Conservation (phyloP, 805 yeast genomes). For the Lachancea fermentati region DNA sequence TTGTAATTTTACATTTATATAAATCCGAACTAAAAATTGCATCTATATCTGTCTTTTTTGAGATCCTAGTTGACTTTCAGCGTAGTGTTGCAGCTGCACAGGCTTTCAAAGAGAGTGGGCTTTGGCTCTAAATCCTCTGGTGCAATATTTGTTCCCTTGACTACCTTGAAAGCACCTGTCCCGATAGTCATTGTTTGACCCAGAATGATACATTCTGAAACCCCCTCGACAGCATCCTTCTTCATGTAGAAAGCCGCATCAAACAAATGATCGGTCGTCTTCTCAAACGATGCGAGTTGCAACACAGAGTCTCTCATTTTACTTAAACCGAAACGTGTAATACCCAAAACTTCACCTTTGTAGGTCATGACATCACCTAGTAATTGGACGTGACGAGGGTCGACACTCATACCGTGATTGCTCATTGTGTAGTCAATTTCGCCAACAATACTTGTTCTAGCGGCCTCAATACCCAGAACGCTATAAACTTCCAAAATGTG, state of each 20-base stretch:
- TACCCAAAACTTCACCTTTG: conserved; percentile 97
- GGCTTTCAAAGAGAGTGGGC: conserved; percentile 43
- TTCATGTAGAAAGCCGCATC: conserved; percentile 99
- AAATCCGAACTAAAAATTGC: too few species aligned
- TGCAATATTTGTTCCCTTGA: conserved; percentile 47
- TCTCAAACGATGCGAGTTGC: conserved; percentile 95
- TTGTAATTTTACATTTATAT: too few species aligned
- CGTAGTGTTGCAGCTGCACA: conserved; percentile 14
- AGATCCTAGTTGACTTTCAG: conserved; percentile 5
- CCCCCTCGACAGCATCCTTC: conserved; percentile 93
- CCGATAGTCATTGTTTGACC: conserved; percentile 98
- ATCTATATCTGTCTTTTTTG: background rate
- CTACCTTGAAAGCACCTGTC: conserved; percentile 91
- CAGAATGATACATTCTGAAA: conserved; percentile 91
- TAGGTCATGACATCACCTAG: conserved; percentile 98
- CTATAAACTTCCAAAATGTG: conserved; percentile 85
- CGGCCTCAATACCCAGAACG: conserved; percentile 97
- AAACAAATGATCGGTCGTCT: conserved; percentile 95
- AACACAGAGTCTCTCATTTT: conserved; percentile 98
- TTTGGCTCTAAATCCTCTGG: conserved; percentile 40
- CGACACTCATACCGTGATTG: conserved; percentile 99
- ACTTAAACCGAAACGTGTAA: conserved; percentile 94
- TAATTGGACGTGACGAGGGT: conserved; percentile 97
- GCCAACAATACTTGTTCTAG: conserved; percentile 83
- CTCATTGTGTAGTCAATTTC: conserved; percentile 98